phyloP scores from a whole-genome alignment of 768 basidiomycete species.

The Coprinopsis marcescibilis region DNA sequence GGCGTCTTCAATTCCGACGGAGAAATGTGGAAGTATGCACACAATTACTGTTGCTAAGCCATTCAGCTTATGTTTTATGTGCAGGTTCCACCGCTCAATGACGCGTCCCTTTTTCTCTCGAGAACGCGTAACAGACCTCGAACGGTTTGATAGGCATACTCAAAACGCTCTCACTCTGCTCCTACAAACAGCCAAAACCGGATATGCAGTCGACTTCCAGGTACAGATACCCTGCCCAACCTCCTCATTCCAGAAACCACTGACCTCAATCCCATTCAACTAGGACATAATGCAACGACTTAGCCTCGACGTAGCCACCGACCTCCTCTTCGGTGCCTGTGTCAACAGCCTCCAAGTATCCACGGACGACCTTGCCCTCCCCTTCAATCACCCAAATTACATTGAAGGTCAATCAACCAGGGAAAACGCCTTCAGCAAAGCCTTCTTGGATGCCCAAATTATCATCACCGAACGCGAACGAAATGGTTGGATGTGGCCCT shows the following conservation, averaged over 20 bases:
- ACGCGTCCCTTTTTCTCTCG: slow-evolving; percentile 12
- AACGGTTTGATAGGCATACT: slow-evolving; percentile 10
- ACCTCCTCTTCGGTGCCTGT: slow-evolving; percentile 58
- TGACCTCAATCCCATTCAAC: too few species aligned
- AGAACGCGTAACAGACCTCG: slow-evolving; percentile 10
- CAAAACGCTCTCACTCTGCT: slow-evolving; percentile 9
- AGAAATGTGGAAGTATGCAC: slow-evolving; percentile 13
- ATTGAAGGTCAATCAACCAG: slow-evolving; percentile 21
- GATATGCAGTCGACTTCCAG: slow-evolving; percentile 56
- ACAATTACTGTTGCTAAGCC: not conserved
- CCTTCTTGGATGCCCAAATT: slow-evolving; percentile 45
- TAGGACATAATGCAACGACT: not conserved
- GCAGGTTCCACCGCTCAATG: slow-evolving; percentile 13
- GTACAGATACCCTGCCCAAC: slow-evolving; percentile 26
- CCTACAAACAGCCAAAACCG: slow-evolving; percentile 15
- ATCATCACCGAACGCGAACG: slow-evolving; percentile 38
- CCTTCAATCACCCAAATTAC: slow-evolving; percentile 41
- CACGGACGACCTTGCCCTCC: slow-evolving; percentile 35
- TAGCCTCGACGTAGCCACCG: slow-evolving; percentile 53
- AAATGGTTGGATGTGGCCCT: slow-evolving; percentile 47
- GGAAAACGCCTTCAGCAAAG: slow-evolving; percentile 40
- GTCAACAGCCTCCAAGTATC: slow-evolving; percentile 45
- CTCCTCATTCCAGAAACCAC: too few species aligned
- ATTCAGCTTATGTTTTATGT: not conserved
- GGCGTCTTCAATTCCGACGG: slow-evolving; percentile 72